Evolutionary conservation across 805 yeast genomes (phyloP), one percentile per base, ranked within the genome.

Genomic region (Wickerhamomyces chaumierensis): DNA sequence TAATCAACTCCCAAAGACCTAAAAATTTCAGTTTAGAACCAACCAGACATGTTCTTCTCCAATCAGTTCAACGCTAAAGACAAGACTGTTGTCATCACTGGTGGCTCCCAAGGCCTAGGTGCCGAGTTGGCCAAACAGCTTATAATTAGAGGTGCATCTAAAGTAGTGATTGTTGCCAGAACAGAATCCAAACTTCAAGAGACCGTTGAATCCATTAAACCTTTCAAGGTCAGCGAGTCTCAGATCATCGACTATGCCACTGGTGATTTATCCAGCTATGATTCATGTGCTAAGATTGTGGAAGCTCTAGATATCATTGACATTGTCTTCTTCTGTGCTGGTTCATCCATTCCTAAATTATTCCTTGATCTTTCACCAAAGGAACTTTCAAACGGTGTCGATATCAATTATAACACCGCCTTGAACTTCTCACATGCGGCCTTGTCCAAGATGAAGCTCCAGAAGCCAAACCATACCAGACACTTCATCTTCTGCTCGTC

Each of bases 101-200:
- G 98, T 3, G 97, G 86, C 0, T 86, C 96, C 0, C 98, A 90
- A 53, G 98, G 98, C 0, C 64, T 90, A 1, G 98, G 98, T 0
- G 77, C 77, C 3, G 83, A 81, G 31, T 58, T 90, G 40, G 95
- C 94, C 0, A 62, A 63, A 33, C 66, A 71, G 39, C 62, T 79
- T 35, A 73, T 68, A 40, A 43, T 65, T 2, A 48, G 54, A 16
- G 78, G 80, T 3, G 81, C 88, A 21, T 68, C 87, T 29, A 69
- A 73, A 38, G 83, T 88, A 1, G 62, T 81, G 2, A 59, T 92
- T 16, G 81, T 88, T 12, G 86, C 96, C 1, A 67, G 98, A 46
- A 80, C 90, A 0, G 78, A 69, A 42, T 37, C 68, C 4, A 80
- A 78, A 48, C 63, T 90, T 33, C 46, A 60, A 31, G 53, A 54